Percentiles rank a stretch among this genome's conserved stretches.
Evolutionary conservation across 75 land plant genomes (phyloP).

Genomic region (Cryptomeria japonica): DNA sequence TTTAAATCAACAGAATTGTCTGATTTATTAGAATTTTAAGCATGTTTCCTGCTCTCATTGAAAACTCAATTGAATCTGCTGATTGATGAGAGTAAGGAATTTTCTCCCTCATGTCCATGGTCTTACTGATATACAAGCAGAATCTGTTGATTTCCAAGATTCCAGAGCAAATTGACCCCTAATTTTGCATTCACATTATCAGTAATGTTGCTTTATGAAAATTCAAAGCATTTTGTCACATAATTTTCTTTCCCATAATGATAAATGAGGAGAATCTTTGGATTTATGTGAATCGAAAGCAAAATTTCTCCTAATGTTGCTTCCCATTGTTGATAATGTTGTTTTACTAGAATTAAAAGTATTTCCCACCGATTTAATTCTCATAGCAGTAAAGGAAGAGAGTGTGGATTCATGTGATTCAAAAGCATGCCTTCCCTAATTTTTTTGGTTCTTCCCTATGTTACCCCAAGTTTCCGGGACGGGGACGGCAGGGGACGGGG

Average conservation of each 20-base stretch:
- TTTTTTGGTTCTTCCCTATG: neutral
- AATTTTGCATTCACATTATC: too few species aligned
- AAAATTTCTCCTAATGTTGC: neutral
- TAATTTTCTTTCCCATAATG: neutral
- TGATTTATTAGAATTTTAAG: too few species aligned
- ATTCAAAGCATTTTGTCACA: neutral
- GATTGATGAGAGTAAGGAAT: neutral
- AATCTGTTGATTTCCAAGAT: neutral
- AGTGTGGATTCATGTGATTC: neutral
- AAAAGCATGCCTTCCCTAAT: neutral
- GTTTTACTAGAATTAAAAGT: neutral
- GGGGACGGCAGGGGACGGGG: too few species aligned
- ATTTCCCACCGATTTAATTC: neutral
- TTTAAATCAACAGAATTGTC: neutral
- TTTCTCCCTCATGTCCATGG: neutral
- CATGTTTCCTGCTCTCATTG: neutral
- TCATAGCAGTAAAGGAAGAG: neutral
- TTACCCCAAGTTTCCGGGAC: too few species aligned
- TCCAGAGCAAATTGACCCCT: neutral
- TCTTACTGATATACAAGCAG: neutral
- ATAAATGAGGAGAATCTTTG: neutral
- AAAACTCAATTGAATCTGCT: neutral
- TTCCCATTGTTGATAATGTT: neutral
- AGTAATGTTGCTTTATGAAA: neutral
- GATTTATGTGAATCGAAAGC: neutral